Evolutionary conservation across 176 grass and related monocot species (phyloP), one percentile per base, ranked within the genome.

Genomic region (Phyllostachys edulis): DNA sequence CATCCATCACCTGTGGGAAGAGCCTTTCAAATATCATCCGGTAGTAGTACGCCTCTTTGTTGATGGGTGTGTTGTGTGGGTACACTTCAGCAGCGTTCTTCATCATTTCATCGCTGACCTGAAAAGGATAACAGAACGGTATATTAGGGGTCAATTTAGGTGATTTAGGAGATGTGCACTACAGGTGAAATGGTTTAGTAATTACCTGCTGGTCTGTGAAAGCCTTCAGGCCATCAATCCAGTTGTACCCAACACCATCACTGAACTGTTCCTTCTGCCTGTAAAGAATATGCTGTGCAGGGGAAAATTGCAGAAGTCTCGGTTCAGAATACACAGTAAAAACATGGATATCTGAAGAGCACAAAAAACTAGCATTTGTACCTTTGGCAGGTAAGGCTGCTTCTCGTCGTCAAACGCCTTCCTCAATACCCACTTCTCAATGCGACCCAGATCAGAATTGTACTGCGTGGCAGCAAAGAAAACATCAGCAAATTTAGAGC

Each of bases 191-290:
- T 74, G 11, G 54, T 51, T n/a, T n/a, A 51, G 32, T 34, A 24
- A 42, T 84, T 83, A 92, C 94, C 86, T 99, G 97, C 26, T 78
- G 77, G 2, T 92, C 91, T 4, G 93, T 94, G 84, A 96, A 92
- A 24, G 97, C 50, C 64, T 99, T 99, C 24, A 96, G 97, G 8
- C 97, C 97, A 68, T 99, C 97, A 70, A 99, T 99, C 97, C 97
- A 99, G 80, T 77, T 96, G 69, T 96, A 99, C 5, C 97, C 93
- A 15, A 99, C 93, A 5, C 97, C 97, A 12, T 99, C 97, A 32
- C 97, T 99, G 90, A 99, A 99, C 34, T 99, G 97, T 63, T 99
- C 97, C 57, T 99, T 99, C 88, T 99, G 97, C 87, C 97, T 92
- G 61, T 99, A 99, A 9, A 99, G 93, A 57, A 99, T 96, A 73